Conservation (phyloP, 2,329 filamentous ascomycete genomes). For the Diaporthe citri region DNA sequence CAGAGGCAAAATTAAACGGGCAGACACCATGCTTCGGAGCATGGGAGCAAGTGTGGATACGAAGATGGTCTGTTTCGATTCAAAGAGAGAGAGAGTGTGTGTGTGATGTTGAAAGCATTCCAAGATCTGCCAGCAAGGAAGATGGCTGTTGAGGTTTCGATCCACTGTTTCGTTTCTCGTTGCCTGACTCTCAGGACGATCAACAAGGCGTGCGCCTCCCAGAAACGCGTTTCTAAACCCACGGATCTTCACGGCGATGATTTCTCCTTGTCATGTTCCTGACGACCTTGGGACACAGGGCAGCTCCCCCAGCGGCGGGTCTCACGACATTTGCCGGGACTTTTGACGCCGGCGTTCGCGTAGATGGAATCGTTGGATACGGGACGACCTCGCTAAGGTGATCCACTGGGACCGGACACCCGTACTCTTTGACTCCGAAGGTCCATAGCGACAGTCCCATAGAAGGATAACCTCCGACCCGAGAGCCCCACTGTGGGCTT, state of each 20-base stretch:
- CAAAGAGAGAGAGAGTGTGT: neutral
- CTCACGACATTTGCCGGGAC: neutral
- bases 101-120: neutral
- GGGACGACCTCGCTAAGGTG: neutral
- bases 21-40: neutral
- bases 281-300: neutral
- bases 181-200: neutral
- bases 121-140: neutral
- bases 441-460: neutral
- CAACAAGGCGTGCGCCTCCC: neutral
- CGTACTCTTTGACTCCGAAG: neutral
- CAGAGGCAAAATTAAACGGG: neutral
- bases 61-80: conserved; percentile 16
- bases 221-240: neutral
- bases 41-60: conserved; percentile 3
- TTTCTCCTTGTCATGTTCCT: too few species aligned
- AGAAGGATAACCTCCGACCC: conserved; percentile 17
- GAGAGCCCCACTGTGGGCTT: neutral
- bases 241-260: neutral
- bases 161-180: neutral
- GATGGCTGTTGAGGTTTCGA: neutral
- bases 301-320: neutral
- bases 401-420: neutral
- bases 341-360: neutral
- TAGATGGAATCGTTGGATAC: neutral